Conservation (phyloP, 305 asterid species). For the Nicotiana rustica region DNA sequence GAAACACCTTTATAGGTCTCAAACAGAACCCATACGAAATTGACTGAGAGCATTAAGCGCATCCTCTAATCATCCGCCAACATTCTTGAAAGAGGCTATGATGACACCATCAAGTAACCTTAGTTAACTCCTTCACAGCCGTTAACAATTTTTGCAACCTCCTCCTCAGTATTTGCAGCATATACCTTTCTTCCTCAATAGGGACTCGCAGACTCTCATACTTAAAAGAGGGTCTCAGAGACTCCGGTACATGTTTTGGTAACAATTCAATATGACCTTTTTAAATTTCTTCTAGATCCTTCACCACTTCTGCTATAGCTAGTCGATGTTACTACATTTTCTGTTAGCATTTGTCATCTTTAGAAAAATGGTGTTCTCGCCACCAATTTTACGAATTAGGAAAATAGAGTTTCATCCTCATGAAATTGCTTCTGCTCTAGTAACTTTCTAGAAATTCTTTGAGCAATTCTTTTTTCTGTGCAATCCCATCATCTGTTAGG, state of each 20-base stretch:
- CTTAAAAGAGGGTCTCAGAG: neutral
- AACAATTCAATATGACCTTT: neutral
- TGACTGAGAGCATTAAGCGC: neutral
- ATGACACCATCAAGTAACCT: constrained; percentile 10
- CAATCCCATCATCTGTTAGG: neutral
- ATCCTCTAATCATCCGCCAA: neutral
- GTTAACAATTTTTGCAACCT: neutral
- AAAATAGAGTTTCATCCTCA: neutral
- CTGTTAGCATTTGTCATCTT: neutral
- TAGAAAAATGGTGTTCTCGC: neutral
- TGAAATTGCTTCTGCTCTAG: neutral
- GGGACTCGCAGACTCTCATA: neutral
- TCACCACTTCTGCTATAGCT: neutral
- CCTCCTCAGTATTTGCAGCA: neutral
- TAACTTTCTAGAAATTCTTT: constrained; percentile 7
- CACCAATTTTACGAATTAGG: neutral
- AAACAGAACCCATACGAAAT: neutral
- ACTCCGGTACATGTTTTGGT: neutral
- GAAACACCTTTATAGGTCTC: neutral
- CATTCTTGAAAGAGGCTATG: neutral
- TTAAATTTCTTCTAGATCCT: neutral
- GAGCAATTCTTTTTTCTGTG: neutral
- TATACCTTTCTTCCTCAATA: neutral
- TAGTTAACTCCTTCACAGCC: neutral
- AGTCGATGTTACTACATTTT: neutral